Evolutionary conservation across 768 basidiomycete species (phyloP), one percentile per base, ranked within the genome.

Genomic region (Rhizopogon roseolus): DNA sequence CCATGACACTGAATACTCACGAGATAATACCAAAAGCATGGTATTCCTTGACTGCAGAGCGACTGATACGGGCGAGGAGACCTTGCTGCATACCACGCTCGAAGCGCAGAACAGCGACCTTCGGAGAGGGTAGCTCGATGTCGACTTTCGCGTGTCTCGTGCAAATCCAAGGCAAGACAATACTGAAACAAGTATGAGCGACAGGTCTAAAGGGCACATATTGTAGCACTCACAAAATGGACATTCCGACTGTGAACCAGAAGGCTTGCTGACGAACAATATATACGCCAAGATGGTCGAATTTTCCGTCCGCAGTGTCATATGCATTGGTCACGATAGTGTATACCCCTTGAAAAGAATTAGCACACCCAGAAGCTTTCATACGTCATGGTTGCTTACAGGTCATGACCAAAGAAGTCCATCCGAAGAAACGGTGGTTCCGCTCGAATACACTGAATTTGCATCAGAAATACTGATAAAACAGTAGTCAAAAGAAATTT

Each of bases 11-110:
- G 7, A 50, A 36, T 14, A 65, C 84, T 22, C 67, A 88, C 85
- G 85, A 87, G 54, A 90, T 78, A 56, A 86, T 84, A 50, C 88
- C 88, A 56, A 90, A 91, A 32, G 87, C 86, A 65, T 90, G 89
- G 66, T 90, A 90, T 66, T 91, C 88, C 85, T 82, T 81, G 57
- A 90, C 76, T 32, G 84, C 76, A 17, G 81, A 81, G 36, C 87
- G 85, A 57, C 85, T 85, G 71, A 90, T 79, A 52, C 88, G 81
- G 19, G 83, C 83, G 34, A 90, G 75, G 28, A 91, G 75, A 53
- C 88, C 88, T 65, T 90, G 89, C 64, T 90, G 88, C 87, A 91
- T 90, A 49, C 89, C 88, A 61, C 88, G 82, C 67, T 82, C 75
- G 70, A 91, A 90, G 32, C 87, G 85, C 61, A 91, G 75, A 56